A percentile compares a stretch with the other conserved stretches of the same genome.
phyloP scores from a whole-genome alignment of 331 rosid species.

The Saraca asoca region DNA sequence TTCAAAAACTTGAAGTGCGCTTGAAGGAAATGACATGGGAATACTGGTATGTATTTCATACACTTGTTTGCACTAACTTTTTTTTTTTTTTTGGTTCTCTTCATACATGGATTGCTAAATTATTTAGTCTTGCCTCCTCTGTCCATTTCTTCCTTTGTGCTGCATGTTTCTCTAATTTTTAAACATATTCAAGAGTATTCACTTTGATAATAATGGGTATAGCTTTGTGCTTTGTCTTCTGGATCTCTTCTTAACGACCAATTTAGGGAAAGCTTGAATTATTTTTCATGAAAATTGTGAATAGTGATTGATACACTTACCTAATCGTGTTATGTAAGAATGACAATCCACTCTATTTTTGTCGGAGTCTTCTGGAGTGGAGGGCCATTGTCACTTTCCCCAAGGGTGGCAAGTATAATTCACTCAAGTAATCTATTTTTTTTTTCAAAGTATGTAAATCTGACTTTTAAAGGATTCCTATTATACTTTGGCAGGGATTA shows the following conservation, averaged over 20 bases:
- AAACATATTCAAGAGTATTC: too few relatives aligned
- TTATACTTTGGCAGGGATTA: conserved; percentile 58
- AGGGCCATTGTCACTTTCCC: too few relatives aligned
- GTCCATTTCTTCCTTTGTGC: neutral
- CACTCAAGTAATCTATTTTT: too few relatives aligned
- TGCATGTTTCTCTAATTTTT: too few relatives aligned
- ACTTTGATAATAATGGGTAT: too few relatives aligned
- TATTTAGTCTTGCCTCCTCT: conserved; percentile 10
- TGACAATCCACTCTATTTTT: too few relatives aligned
- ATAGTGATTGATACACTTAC: too few relatives aligned
- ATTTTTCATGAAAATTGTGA: neutral
- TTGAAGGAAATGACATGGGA: conserved; percentile 81
- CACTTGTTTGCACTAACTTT: neutral
- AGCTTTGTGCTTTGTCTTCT: neutral
- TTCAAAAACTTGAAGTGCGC: conserved; percentile 81
- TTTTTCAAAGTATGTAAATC: too few relatives aligned
- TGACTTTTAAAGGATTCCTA: neutral
- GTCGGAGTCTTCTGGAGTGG: too few relatives aligned
- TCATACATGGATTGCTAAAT: conserved; percentile 20
- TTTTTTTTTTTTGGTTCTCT: conserved; percentile 13
- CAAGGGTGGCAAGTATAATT: too few relatives aligned
- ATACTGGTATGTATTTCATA: conserved; percentile 60
- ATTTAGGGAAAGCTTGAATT: conserved; percentile 1
- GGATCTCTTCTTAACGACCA: neutral
- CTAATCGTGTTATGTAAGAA: too few relatives aligned